Percentiles rank a stretch among this genome's conserved stretches.
Conservation (phyloP, 805 yeast genomes). For the Nakazawaea wickerhamii region DNA sequence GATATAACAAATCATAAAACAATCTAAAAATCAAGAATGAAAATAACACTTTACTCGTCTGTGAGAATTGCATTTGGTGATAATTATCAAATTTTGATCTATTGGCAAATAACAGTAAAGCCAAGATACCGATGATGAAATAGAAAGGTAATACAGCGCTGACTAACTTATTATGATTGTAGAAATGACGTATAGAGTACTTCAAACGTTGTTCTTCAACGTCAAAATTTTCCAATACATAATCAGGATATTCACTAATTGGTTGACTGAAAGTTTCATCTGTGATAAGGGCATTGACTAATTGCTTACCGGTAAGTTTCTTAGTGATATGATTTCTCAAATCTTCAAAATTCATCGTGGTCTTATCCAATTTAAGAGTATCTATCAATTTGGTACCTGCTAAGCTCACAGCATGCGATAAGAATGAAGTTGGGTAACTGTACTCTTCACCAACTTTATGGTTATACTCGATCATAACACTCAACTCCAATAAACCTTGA, state of each 20-base stretch:
- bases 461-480: slow-evolving; percentile 3
- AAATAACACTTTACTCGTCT: background rate
- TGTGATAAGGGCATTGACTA: slow-evolving; percentile 2
- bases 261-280: background rate
- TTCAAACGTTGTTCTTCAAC: background rate
- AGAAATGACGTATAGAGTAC: background rate
- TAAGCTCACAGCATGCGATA: background rate
- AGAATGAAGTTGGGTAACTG: background rate
- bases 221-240: background rate
- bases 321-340: slow-evolving; percentile 2
- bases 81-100: background rate
- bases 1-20: slow-evolving; percentile 4
- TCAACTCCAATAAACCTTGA: background rate
- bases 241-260: background rate
- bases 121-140: background rate
- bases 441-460: background rate
- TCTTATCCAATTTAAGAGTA: background rate
- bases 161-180: slow-evolving; percentile 6
- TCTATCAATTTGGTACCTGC: background rate
- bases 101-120: background rate
- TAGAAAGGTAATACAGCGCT: slow-evolving; percentile 8
- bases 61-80: slow-evolving; percentile 1
- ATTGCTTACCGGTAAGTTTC: background rate
- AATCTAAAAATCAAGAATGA: slow-evolving; percentile 8
- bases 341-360: background rate